Percentiles rank a stretch among this genome's conserved stretches.
phyloP scores from a whole-genome alignment of 208 protist species.

The Acanthamoeba culbertsoni region DNA sequence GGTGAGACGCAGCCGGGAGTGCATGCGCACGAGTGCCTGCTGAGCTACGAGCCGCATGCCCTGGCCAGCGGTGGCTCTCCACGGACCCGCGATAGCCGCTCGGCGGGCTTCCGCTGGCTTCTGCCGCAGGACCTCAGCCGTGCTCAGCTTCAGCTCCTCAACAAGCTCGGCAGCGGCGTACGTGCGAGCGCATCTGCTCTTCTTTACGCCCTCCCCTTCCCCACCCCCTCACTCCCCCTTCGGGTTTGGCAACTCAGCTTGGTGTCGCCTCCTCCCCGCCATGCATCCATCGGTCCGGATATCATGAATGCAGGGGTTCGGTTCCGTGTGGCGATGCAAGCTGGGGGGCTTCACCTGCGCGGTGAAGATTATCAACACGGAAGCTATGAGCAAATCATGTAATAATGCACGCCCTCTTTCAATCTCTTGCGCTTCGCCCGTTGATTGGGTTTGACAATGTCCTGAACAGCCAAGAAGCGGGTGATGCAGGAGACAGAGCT shows the following conservation, averaged over 20 bases:
- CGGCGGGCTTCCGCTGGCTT: neutral
- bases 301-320: conserved; percentile 3
- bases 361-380: conserved; percentile 34
- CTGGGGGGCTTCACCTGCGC: conserved; percentile 21
- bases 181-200: neutral
- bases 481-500: conserved; percentile 16
- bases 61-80: neutral
- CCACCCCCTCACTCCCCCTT: neutral
- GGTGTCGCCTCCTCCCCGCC: neutral
- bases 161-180: conserved; percentile 40
- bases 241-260: neutral
- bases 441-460: neutral
- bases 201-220: neutral
- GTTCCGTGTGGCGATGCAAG: conserved; percentile 17
- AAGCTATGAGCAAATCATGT: conserved; percentile 6
- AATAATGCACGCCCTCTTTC: too few species aligned
- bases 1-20: too few species aligned
- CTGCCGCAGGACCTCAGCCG: neutral
- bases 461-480: neutral
- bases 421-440: neutral
- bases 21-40: neutral
- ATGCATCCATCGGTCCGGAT: too few species aligned
- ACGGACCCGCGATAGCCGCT: neutral
- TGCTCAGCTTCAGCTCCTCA: neutral
- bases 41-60: neutral